These are phyloP conservation scores for Talaromyces trachyspermus DNA, from an alignment of 495 filamentous ascomycete species.

Conservation along the genomic window DNA sequence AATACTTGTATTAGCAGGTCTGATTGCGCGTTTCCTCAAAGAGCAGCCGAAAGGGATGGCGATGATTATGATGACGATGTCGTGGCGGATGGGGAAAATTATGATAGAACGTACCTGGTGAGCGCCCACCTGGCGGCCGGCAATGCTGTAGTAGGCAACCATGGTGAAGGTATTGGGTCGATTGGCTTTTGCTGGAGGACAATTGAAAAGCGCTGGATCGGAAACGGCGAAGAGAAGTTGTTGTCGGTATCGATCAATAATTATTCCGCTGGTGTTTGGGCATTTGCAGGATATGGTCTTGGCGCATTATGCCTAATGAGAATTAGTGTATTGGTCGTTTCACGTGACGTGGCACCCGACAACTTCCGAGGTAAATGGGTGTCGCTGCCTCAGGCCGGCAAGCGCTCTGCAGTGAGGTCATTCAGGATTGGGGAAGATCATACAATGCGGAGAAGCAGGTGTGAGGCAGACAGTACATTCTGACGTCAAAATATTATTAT, in stretches of 20 bases:
- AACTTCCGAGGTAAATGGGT: background rate
- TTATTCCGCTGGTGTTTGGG: background rate
- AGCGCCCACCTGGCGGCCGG: slow-evolving; percentile 87
- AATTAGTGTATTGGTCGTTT: background rate
- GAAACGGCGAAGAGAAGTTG: slow-evolving; percentile 19
- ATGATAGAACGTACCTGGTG: slow-evolving; percentile 66
- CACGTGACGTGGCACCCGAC: background rate
- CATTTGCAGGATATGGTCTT: background rate
- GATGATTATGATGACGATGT: slow-evolving; percentile 13
- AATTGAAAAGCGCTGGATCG: slow-evolving; percentile 25
- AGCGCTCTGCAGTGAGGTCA: slow-evolving; percentile 6
- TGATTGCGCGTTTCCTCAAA: no score
- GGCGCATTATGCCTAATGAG: background rate
- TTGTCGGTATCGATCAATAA: background rate
- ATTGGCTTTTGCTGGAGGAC: slow-evolving; percentile 13
- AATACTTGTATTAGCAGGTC: no score
- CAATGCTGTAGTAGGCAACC: slow-evolving; percentile 77
- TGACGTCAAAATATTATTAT: no score
- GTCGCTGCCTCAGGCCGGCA: background rate
- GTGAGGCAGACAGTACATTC: no score
- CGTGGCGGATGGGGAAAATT: background rate
- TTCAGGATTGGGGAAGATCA: no score
- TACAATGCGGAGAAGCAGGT: no score
- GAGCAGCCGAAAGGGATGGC: slow-evolving; percentile 3
- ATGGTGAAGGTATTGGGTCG: slow-evolving; percentile 54